Evolutionary conservation across 306 rosid species (phyloP).

Genomic region (Glycine soja): DNA sequence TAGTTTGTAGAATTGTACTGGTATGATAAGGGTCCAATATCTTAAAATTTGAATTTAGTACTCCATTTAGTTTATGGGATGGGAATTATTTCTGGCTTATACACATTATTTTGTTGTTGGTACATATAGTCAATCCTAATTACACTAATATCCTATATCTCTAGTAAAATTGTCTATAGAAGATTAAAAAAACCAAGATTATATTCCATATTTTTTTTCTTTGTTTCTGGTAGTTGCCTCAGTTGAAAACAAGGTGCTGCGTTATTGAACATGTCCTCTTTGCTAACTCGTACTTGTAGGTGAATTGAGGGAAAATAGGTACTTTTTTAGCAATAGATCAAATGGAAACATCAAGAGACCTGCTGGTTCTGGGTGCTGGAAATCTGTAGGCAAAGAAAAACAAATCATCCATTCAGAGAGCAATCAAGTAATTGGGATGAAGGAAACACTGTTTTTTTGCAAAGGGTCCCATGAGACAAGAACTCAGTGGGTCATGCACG

Average conservation of each 20-base stretch:
- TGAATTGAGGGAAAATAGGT: neutral
- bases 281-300: neutral
- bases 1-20: no score
- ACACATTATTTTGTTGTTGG: no score
- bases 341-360: neutral
- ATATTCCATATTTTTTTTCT: no score
- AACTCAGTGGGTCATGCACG: constrained; percentile 6
- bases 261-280: neutral
- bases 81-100: no score
- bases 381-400: neutral
- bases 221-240: neutral
- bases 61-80: no score
- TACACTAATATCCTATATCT: no score
- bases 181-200: no score
- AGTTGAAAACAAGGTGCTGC: neutral
- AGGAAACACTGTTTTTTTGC: neutral
- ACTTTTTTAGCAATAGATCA: neutral
- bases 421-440: neutral
- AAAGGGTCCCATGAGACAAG: neutral
- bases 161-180: no score
- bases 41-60: no score
- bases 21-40: no score
- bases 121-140: no score
- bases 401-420: neutral
- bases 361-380: neutral